Percentiles rank a stretch among this genome's conserved stretches.
These are phyloP conservation scores for Fusarium sp. DNA, from an alignment of 2,329 filamentous ascomycete genomes.

Conservation along the genomic window DNA sequence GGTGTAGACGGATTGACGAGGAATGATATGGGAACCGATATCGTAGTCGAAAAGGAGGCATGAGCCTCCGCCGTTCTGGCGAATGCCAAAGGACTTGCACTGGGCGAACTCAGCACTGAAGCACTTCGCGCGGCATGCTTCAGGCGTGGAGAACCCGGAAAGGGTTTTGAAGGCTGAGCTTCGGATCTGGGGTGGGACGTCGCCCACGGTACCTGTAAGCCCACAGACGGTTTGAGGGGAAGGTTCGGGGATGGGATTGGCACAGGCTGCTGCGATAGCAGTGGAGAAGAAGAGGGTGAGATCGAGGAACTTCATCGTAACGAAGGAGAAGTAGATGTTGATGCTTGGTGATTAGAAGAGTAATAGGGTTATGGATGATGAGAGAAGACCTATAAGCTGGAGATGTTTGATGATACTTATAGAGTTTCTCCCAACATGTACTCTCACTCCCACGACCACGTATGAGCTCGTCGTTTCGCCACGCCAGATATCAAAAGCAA, in stretches of 20 bases:
- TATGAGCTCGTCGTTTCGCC: neutral
- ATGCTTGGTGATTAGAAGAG: neutral
- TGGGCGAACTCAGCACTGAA: neutral
- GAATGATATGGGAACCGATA: neutral
- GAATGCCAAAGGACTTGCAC: neutral
- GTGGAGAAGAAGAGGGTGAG: neutral
- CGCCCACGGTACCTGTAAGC: neutral
- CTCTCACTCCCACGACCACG: neutral
- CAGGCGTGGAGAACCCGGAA: neutral
- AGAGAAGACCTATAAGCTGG: fast-evolving
- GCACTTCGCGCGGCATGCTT: neutral
- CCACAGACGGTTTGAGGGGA: neutral
- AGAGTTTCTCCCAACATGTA: neutral
- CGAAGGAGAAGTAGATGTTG: neutral
- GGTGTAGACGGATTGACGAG: neutral
- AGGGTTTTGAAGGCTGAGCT: neutral
- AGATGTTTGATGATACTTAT: too few relatives aligned
- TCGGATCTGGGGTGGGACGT: neutral
- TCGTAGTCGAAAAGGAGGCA: neutral
- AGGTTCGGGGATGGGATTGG: neutral
- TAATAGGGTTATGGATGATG: too few relatives aligned
- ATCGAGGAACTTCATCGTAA: neutral
- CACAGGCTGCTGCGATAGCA: neutral
- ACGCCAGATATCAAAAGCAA: neutral
- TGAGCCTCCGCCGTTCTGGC: neutral